Conservation (phyloP, 768 basidiomycete species). For the Xerocomellus chrysenteron region DNA sequence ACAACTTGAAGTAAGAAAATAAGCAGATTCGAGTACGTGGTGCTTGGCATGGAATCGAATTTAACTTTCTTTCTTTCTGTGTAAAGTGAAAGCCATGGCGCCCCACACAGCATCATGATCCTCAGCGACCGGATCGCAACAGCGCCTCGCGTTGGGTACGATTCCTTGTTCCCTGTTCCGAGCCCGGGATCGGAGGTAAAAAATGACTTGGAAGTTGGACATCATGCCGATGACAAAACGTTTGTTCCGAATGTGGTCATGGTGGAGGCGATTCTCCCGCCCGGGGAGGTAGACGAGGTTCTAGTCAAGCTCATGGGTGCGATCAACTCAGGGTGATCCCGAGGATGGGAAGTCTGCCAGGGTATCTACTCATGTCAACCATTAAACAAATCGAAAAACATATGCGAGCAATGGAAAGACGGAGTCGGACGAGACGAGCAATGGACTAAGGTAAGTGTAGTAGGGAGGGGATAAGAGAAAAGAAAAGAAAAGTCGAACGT, state of each 20-base stretch:
- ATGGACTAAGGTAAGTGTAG: slow-evolving; percentile 6
- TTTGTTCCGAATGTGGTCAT: not conserved
- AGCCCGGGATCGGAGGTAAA: not conserved
- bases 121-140: not conserved
- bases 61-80: not conserved
- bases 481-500: not conserved
- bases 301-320: not conserved
- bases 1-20: no score
- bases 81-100: not conserved
- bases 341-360: not conserved
- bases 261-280: not conserved
- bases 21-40: no score
- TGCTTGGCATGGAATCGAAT: not conserved
- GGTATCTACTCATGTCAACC: slow-evolving; percentile 11
- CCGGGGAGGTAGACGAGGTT: not conserved
- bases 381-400: slow-evolving; percentile 15
- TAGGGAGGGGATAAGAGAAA: not conserved
- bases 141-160: not conserved
- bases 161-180: no score
- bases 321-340: not conserved
- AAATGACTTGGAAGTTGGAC: not conserved
- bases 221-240: not conserved
- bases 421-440: not conserved
- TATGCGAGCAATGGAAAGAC: slow-evolving; percentile 8
- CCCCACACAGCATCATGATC: not conserved